Conservation (phyloP, 306 rosid genomes). For the Glycine tomentella region DNA sequence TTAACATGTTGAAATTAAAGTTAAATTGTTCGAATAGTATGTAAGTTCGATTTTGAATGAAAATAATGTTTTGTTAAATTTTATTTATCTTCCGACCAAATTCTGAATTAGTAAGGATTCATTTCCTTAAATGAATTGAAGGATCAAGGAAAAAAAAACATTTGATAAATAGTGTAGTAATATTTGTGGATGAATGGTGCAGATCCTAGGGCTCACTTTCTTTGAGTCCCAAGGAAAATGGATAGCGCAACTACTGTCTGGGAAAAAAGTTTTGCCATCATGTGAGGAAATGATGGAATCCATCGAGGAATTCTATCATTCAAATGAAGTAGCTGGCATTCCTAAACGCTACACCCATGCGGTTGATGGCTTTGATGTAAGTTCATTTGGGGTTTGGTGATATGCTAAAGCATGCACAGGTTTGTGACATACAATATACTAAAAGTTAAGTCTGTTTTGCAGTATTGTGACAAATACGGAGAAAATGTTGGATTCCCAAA, state of each 20-base stretch:
- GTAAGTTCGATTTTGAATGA: too few species aligned
- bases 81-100: too few species aligned
- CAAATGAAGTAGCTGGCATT: constrained; percentile 64
- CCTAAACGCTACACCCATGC: constrained; percentile 69
- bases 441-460: constrained; percentile 42
- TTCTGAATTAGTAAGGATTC: too few species aligned
- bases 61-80: too few species aligned
- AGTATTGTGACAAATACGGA: constrained; percentile 78
- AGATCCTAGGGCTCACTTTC: constrained; percentile 81
- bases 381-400: not conserved
- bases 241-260: constrained; percentile 84
- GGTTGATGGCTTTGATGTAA: constrained; percentile 67
- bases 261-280: constrained; percentile 73
- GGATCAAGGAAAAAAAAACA: too few species aligned
- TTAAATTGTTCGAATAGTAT: too few species aligned
- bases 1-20: too few species aligned
- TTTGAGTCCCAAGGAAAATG: constrained; percentile 89
- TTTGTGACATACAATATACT: not conserved
- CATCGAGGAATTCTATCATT: constrained; percentile 68
- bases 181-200: constrained; percentile 7
- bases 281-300: constrained; percentile 76
- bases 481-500: constrained; percentile 71
- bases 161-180: too few species aligned
- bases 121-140: too few species aligned
- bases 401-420: not conserved